Conservation (phyloP, 495 filamentous ascomycete genomes). For the Xylaria scruposa region DNA sequence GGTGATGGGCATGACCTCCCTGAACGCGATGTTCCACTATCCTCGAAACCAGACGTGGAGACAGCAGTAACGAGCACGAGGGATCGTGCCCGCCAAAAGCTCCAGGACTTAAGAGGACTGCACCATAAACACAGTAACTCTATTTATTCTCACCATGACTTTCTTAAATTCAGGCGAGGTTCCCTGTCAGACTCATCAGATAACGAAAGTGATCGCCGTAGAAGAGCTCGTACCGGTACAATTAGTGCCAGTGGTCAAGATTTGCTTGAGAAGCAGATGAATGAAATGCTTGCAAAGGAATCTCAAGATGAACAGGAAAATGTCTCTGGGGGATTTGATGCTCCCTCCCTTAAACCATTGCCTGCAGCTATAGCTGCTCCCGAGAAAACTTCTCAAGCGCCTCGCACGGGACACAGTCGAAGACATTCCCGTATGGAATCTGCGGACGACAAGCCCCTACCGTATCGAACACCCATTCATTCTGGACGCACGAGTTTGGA, state of each 20-base stretch:
- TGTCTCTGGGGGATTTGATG: slow-evolving; percentile 39
- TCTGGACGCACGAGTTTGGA: slow-evolving; percentile 50
- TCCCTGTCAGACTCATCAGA: slow-evolving; percentile 56
- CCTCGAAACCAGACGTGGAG: slow-evolving; percentile 41
- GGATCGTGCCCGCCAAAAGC: slow-evolving; percentile 56
- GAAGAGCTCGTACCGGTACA: slow-evolving; percentile 44
- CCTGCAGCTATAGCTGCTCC: slow-evolving; percentile 40
- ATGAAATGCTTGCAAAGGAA: slow-evolving; percentile 65
- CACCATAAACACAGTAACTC: slow-evolving; percentile 54
- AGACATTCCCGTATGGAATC: slow-evolving; percentile 44
- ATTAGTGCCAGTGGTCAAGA: slow-evolving; percentile 54
- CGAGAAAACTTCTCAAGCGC: slow-evolving; percentile 37
- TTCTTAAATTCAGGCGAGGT: slow-evolving; percentile 46
- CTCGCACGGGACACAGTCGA: slow-evolving; percentile 35
- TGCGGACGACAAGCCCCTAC: slow-evolving; percentile 38
- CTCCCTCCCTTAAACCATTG: slow-evolving; percentile 40
- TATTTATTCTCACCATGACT: slow-evolving; percentile 47
- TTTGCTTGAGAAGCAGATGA: slow-evolving; percentile 71
- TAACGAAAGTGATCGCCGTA: slow-evolving; percentile 51
- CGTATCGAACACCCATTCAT: slow-evolving; percentile 33
- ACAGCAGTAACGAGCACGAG: slow-evolving; percentile 40
- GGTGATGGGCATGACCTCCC: slow-evolving; percentile 31
- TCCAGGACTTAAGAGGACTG: slow-evolving; percentile 54
- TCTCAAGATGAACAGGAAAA: slow-evolving; percentile 44
- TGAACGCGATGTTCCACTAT: slow-evolving; percentile 35